These are phyloP conservation scores for Curvularia verruculosa DNA, from an alignment of 2,329 filamentous ascomycete genomes.

Conservation along the genomic window DNA sequence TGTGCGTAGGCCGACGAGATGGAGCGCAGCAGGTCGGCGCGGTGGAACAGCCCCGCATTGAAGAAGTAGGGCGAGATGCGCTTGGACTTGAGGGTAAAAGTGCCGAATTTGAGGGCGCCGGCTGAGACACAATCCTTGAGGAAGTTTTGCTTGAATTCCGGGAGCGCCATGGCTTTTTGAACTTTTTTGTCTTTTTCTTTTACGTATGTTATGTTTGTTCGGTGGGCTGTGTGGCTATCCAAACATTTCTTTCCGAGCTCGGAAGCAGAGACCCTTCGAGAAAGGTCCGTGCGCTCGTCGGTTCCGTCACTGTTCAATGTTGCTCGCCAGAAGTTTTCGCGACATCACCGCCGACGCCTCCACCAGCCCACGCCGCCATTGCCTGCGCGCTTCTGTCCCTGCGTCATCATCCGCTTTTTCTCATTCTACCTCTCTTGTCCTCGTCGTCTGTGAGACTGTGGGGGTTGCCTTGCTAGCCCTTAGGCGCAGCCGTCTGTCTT, in stretches of 20 bases:
- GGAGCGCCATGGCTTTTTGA: slow-evolving; percentile 38
- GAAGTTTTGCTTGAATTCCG: slow-evolving; percentile 68
- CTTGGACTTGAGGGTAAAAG: slow-evolving; percentile 89
- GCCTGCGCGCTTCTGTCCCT: slow-evolving; percentile 34
- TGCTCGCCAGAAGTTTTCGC: slow-evolving; percentile 42
- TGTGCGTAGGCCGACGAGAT: slow-evolving; percentile 82
- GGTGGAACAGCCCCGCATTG: slow-evolving; percentile 92
- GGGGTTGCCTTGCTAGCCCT: slow-evolving; percentile 25
- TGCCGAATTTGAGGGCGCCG: slow-evolving; percentile 78
- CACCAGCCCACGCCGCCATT: slow-evolving; percentile 29
- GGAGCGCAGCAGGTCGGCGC: slow-evolving; percentile 74
- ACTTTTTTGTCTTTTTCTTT: neutral
- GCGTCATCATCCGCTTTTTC: slow-evolving; percentile 18
- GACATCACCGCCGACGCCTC: slow-evolving; percentile 24
- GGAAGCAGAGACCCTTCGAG: slow-evolving; percentile 32
- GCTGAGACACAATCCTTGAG: slow-evolving; percentile 71
- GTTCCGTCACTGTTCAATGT: slow-evolving; percentile 28
- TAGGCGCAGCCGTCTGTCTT: slow-evolving; percentile 25
- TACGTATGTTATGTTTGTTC: neutral
- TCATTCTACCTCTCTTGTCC: slow-evolving; percentile 16
- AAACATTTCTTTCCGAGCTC: slow-evolving; percentile 38
- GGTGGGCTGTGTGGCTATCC: slow-evolving; percentile 10
- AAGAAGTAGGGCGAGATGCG: slow-evolving; percentile 95
- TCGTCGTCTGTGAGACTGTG: slow-evolving; percentile 24
- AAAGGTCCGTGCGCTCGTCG: slow-evolving; percentile 31